phyloP scores from a whole-genome alignment of 306 rosid species.

The Mimosa pudica region DNA sequence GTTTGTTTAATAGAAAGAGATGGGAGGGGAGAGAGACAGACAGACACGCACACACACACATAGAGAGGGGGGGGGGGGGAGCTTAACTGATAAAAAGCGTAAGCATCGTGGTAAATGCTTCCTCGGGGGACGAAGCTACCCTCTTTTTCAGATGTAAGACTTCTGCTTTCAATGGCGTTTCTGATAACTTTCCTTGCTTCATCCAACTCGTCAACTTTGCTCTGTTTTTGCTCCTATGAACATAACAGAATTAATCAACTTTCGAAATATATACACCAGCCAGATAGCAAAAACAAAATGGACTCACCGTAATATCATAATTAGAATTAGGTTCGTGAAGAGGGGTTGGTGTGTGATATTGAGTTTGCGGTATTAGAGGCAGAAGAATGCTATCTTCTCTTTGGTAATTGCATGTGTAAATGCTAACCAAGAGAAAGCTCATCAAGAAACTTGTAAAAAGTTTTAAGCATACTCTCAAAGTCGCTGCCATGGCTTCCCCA shows the following conservation, averaged over 20 bases:
- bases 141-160: constrained; percentile 27
- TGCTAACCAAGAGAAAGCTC: constrained; percentile 1
- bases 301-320: background rate
- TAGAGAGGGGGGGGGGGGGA: background rate
- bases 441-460: background rate
- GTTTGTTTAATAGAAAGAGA: background rate
- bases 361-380: background rate
- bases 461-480: background rate
- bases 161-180: background rate
- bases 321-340: background rate
- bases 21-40: background rate
- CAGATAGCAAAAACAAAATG: background rate
- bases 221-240: constrained; percentile 29
- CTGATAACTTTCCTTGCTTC: constrained; percentile 48
- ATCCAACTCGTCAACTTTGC: constrained; percentile 46
- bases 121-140: constrained; percentile 55
- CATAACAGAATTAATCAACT: background rate
- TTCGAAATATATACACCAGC: background rate
- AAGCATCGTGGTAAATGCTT: constrained; percentile 46
- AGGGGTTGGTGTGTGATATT: background rate
- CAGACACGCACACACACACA: too few species aligned
- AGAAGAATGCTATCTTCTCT: background rate
- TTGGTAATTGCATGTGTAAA: background rate
- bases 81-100: constrained; percentile 49
- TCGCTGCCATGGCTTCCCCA: background rate